phyloP scores from a whole-genome alignment of 345 rosid genomes.

The Eucalyptus shirleyi region DNA sequence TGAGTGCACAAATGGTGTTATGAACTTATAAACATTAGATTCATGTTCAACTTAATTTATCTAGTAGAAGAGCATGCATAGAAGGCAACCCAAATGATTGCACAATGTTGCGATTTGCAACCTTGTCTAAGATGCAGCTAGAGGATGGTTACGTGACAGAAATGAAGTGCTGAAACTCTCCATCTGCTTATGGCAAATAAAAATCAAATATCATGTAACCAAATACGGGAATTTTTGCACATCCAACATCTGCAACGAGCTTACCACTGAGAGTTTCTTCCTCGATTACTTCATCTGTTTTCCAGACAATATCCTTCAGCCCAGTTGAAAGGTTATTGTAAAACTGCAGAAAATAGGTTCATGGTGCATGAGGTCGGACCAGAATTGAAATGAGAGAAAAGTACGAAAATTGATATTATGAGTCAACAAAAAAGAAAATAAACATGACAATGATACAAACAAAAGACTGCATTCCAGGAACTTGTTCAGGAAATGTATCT shows the following conservation, averaged over 20 bases:
- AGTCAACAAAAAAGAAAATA: not conserved
- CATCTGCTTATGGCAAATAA: not conserved
- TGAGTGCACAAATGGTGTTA: not conserved
- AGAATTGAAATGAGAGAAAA: not conserved
- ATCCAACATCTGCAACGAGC: not conserved
- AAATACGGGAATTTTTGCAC: not conserved
- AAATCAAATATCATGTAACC: not conserved
- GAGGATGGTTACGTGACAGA: not conserved
- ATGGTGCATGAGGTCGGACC: not conserved
- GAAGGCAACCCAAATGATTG: not conserved
- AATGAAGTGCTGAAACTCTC: not conserved
- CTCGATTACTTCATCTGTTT: slow-evolving; percentile 43
- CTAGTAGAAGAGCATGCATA: not conserved
- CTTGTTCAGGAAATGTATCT: not conserved
- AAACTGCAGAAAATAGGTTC: slow-evolving; percentile 30
- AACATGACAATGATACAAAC: not conserved
- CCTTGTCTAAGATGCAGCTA: not conserved
- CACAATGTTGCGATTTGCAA: not conserved
- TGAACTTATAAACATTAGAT: not conserved
- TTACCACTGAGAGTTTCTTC: slow-evolving; percentile 9
- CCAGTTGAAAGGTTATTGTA: slow-evolving; percentile 79
- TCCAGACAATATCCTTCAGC: slow-evolving; percentile 96
- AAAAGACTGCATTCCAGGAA: not conserved
- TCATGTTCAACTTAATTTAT: not conserved
- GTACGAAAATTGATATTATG: not conserved